Evolutionary conservation across 2,329 filamentous ascomycete species (phyloP).

Genomic region (Cytospora piceicola): DNA sequence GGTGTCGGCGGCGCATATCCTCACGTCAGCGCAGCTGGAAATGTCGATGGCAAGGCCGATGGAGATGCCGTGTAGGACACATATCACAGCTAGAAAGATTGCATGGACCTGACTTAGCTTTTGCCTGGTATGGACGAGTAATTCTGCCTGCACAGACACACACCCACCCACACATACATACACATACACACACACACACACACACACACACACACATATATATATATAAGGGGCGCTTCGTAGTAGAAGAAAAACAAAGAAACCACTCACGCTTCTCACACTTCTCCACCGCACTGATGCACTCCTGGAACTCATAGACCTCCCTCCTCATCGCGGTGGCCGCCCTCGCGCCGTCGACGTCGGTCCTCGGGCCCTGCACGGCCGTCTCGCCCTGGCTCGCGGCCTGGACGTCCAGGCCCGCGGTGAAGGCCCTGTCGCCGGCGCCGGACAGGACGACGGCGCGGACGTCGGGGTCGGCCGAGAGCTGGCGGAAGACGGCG

Average conservation of each 20-base stretch:
- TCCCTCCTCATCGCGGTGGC: slow-evolving; percentile 66
- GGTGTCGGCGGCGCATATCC: slow-evolving; percentile 63
- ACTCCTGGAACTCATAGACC: slow-evolving; percentile 79
- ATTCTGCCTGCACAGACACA: no score
- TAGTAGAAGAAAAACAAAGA: slow-evolving; percentile 25
- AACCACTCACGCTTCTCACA: slow-evolving; percentile 79
- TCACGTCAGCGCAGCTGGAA: slow-evolving; percentile 70
- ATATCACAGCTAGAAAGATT: slow-evolving; percentile 68
- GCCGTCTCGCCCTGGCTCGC: slow-evolving; percentile 57
- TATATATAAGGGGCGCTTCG: not conserved
- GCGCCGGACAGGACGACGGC: slow-evolving; percentile 79
- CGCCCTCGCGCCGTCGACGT: slow-evolving; percentile 64
- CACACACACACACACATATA: not conserved
- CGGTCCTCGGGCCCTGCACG: slow-evolving; percentile 40
- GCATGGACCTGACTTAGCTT: not conserved
- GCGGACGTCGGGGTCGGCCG: slow-evolving; percentile 72
- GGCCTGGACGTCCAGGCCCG: slow-evolving; percentile 81
- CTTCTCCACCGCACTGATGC: slow-evolving; percentile 74
- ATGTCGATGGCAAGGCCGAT: slow-evolving; percentile 81
- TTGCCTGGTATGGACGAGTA: not conserved
- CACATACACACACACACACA: no score
- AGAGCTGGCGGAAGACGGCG: slow-evolving; percentile 72
- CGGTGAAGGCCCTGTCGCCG: slow-evolving; percentile 82
- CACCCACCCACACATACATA: no score
- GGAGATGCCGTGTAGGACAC: slow-evolving; percentile 76